phyloP scores from a whole-genome alignment of 148 eudicot genomes.

The Cornus kousa region DNA sequence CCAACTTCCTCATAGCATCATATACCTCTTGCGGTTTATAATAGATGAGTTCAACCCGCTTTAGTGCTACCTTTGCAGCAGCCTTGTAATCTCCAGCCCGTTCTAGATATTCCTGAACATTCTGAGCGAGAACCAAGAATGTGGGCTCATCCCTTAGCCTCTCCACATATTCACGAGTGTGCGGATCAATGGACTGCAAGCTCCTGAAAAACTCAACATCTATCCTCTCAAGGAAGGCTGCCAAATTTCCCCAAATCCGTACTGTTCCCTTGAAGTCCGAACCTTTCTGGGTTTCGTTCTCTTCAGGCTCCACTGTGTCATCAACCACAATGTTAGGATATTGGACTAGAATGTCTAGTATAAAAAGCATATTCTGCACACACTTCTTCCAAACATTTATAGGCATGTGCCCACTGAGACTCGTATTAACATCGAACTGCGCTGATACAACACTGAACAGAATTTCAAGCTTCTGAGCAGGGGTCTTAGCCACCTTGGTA shows the following conservation, averaged over 20 bases:
- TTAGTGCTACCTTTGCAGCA: constrained; percentile 72
- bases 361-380: constrained; percentile 69
- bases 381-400: constrained; percentile 87
- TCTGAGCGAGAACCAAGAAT: constrained; percentile 68
- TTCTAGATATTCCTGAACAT: constrained; percentile 72
- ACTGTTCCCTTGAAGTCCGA: constrained; percentile 66
- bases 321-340: constrained; percentile 75
- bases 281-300: constrained; percentile 81
- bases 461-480: constrained; percentile 93
- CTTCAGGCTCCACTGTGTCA: constrained; percentile 81
- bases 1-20: constrained; percentile 79
- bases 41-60: constrained; percentile 68
- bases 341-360: constrained; percentile 70
- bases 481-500: constrained; percentile 87
- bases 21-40: constrained; percentile 85
- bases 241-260: constrained; percentile 87
- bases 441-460: constrained; percentile 82
- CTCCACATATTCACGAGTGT: constrained; percentile 78
- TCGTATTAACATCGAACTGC: constrained; percentile 81
- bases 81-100: constrained; percentile 59
- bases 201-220: constrained; percentile 87
- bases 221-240: constrained; percentile 79
- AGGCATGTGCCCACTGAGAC: constrained; percentile 81
- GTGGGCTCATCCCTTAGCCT: constrained; percentile 80
- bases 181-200: constrained; percentile 82